phyloP scores from a whole-genome alignment of 305 asterid species.

The Solanum hybrid region DNA sequence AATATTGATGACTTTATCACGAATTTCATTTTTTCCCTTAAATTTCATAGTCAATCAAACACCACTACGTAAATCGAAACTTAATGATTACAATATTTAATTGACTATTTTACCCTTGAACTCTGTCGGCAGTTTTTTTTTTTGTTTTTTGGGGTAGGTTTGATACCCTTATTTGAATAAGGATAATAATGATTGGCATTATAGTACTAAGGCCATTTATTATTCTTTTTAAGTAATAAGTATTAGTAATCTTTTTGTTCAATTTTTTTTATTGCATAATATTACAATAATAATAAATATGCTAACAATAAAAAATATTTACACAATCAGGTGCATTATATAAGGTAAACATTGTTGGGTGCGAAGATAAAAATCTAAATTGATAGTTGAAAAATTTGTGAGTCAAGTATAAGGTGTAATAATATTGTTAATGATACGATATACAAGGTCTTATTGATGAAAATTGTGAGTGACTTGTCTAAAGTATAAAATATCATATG shows the following conservation, averaged over 20 bases:
- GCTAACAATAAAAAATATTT: too few relatives aligned
- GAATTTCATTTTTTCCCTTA: fast-evolving
- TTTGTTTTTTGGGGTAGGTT: background rate
- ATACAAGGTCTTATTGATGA: background rate
- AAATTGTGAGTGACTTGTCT: background rate
- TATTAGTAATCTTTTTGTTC: background rate
- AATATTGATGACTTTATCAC: fast-evolving
- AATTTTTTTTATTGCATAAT: background rate
- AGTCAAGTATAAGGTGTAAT: background rate
- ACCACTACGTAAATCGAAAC: background rate
- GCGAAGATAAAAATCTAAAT: background rate
- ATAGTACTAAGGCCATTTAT: background rate
- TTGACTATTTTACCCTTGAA: background rate
- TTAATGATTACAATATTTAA: background rate
- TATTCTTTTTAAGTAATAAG: background rate
- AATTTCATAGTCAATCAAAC: background rate
- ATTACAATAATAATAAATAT: background rate
- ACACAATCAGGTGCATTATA: too few relatives aligned
- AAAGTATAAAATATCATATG: background rate
- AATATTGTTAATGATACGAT: too few relatives aligned
- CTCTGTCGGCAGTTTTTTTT: background rate
- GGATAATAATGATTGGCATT: background rate
- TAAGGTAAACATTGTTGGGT: background rate
- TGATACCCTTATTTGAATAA: background rate
- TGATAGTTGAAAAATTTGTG: background rate